These are phyloP conservation scores for Trichosporon sp. DNA, from an alignment of 1,284 basidiomycete species.

Conservation along the genomic window DNA sequence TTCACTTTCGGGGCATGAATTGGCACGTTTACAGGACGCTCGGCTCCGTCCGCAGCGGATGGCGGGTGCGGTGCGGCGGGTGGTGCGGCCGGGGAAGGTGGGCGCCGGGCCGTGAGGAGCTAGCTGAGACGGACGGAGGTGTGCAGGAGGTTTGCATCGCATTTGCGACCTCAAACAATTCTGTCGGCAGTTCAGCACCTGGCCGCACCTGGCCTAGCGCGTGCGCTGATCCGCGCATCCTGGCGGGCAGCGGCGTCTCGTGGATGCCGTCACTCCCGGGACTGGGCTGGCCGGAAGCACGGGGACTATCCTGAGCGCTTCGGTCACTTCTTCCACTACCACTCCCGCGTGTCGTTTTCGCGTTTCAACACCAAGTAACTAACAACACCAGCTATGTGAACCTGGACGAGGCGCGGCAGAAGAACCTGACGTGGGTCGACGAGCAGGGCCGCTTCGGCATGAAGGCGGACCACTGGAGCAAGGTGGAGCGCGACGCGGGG, in stretches of 20 bases:
- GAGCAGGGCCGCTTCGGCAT: conserved; percentile 22
- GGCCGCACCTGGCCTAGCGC: neutral
- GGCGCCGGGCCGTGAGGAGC: too few relatives aligned
- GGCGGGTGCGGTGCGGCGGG: too few relatives aligned
- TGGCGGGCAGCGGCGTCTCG: too few relatives aligned
- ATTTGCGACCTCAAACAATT: neutral
- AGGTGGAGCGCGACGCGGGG: conserved; percentile 14
- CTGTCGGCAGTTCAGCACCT: too few relatives aligned
- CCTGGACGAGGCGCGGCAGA: neutral
- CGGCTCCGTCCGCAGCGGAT: neutral
- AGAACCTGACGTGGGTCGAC: conserved; percentile 10
- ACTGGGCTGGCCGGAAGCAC: neutral
- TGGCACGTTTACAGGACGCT: neutral
- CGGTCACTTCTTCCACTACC: neutral
- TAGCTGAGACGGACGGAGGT: neutral
- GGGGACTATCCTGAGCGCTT: neutral
- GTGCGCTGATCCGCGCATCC: neutral
- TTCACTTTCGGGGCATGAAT: too few relatives aligned
- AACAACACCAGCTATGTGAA: conserved; percentile 7
- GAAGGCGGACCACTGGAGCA: conserved; percentile 32
- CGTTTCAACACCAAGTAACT: neutral
- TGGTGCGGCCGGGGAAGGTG: too few relatives aligned
- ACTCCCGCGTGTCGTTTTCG: neutral
- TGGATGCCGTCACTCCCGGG: neutral
- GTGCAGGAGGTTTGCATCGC: neutral